These are phyloP conservation scores for Boletus patriciae DNA, from an alignment of 768 basidiomycete species.

Conservation along the genomic window DNA sequence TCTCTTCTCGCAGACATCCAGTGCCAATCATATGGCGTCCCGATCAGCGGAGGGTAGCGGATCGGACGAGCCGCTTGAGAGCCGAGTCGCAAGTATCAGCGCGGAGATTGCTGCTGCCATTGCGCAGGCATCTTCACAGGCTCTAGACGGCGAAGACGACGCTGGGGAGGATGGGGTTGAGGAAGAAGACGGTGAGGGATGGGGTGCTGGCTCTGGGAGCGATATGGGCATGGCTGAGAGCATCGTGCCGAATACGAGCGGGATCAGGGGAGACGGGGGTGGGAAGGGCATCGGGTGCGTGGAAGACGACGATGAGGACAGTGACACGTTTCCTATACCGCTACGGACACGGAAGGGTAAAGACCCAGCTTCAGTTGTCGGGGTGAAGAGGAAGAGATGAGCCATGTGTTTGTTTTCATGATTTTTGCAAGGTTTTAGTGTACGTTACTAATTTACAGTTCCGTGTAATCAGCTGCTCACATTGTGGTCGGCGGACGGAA, in stretches of 20 bases:
- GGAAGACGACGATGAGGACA: conserved; percentile 71
- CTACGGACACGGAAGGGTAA: conserved; percentile 67
- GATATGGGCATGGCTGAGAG: conserved; percentile 49
- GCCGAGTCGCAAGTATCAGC: conserved; percentile 72
- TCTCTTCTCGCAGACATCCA: conserved; percentile 53
- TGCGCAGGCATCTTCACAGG: conserved; percentile 66
- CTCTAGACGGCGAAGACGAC: conserved; percentile 58
- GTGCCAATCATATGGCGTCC: conserved; percentile 32
- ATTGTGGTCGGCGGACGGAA: neutral
- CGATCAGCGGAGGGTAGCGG: conserved; percentile 32
- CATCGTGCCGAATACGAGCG: conserved; percentile 62
- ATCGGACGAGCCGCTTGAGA: conserved; percentile 50
- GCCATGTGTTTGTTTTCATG: neutral
- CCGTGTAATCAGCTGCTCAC: conserved; percentile 16
- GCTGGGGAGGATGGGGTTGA: conserved; percentile 38
- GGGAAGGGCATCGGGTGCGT: conserved; percentile 21
- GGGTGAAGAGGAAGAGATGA: conserved; percentile 68
- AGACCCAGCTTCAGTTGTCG: conserved; percentile 46
- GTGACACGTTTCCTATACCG: conserved; percentile 66
- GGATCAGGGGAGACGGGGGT: conserved; percentile 48
- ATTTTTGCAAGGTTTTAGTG: conserved; percentile 6
- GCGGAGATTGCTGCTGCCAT: conserved; percentile 80
- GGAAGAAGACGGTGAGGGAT: conserved; percentile 42
- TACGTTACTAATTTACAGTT: conserved; percentile 19
- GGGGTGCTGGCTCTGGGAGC: conserved; percentile 47